Evolutionary conservation across 2,329 filamentous ascomycete genomes (phyloP), one percentile per base, ranked within the genome.

Genomic region (Penicillium sp.): DNA sequence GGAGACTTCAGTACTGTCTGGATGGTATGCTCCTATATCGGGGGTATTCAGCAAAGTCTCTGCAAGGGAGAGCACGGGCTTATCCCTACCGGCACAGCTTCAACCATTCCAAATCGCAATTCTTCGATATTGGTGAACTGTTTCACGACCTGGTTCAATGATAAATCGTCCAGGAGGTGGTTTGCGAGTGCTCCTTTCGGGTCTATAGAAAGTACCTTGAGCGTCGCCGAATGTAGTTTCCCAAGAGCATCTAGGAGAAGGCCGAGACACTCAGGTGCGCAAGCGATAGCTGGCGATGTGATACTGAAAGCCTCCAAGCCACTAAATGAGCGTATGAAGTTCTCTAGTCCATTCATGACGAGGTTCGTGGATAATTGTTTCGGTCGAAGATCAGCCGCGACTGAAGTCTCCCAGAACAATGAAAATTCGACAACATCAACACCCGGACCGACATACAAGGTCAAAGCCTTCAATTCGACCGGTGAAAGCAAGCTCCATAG

Each of bases 151-250:
- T 25, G 24, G 24, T 8, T 44, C 42, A 44, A 30, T 27, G 27
- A 9, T 33, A 30, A 25, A 44, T 44, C 42, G 28, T 44, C 42
- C 42, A 31, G 25, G 5, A 44, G 28, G 42, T 41, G 38, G 18
- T 41, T 41, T n/a, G 18, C 18, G 18, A 41, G 38, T 41, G 38
- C 38, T 41, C 38, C 20, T 6, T 24, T 41, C 22, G 38, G 38
- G 25, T 41, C 38, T 20, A 41, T 41, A 24, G 38, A 41, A 14
- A 41, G 38, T 20, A 41, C 20, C 11, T 41, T 41, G 16, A 41
- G 38, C 20, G 38, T 41, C 38, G 38, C 38, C 38, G 38, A 41
- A 41, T 41, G 38, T 41, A 41, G 38, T 41, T 41, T 41, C 38
- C n/a, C 16, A 13, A 41, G 18, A 41, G 38, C 38, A 41, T 25